Conservation (phyloP, 2,329 filamentous ascomycete genomes). For the Pyrenochaeta sp. region DNA sequence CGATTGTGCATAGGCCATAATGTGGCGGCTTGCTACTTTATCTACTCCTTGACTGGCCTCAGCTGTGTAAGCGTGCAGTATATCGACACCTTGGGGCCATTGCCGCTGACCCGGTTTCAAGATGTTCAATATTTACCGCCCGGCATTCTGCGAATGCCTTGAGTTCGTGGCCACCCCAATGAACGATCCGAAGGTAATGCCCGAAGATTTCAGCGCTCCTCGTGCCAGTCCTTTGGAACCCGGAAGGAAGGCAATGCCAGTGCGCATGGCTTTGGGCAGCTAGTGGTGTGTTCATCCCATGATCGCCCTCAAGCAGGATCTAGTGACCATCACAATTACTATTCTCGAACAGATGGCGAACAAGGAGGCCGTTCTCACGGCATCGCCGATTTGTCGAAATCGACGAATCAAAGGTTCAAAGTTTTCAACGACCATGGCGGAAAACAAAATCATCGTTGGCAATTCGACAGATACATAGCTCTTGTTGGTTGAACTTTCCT, state of each 20-base stretch:
- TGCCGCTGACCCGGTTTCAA: conserved; percentile 11
- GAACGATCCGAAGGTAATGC: neutral
- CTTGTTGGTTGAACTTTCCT: neutral
- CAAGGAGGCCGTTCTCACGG: neutral
- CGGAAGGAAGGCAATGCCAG: neutral
- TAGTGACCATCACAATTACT: neutral
- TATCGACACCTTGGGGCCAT: conserved; percentile 2
- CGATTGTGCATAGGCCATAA: neutral
- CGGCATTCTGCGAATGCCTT: neutral
- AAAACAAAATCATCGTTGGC: neutral
- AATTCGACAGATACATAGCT: conserved; percentile 1
- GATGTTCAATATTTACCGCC: neutral
- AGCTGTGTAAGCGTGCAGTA: neutral
- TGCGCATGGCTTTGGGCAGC: neutral
- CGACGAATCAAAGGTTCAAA: neutral
- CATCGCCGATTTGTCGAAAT: conserved; percentile 1
- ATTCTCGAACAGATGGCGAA: neutral
- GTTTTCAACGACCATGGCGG: neutral
- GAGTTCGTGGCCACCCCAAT: neutral
- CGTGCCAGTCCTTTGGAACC: neutral
- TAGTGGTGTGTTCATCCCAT: neutral
- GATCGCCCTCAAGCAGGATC: neutral
- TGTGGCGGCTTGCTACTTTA: neutral
- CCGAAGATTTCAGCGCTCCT: conserved; percentile 7
- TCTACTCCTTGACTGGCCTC: neutral